Percentiles rank a stretch among this genome's conserved stretches.
Evolutionary conservation across 2,329 filamentous ascomycete species (phyloP).

Genomic region (Alternaria incomplexa): DNA sequence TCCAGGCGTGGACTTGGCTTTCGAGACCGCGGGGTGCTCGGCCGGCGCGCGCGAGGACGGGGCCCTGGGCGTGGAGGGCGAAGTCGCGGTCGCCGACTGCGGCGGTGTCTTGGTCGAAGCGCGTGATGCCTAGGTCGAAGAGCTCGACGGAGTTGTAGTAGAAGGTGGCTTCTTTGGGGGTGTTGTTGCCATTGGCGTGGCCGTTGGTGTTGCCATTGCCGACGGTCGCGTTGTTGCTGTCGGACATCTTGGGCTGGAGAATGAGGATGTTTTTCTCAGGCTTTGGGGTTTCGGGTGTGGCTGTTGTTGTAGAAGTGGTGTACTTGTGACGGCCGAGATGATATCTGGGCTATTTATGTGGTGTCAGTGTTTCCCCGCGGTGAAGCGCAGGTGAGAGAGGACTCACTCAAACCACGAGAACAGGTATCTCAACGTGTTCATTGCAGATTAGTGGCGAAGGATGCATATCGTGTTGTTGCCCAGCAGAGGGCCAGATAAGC

Average conservation of each 20-base stretch:
- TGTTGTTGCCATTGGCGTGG: neutral
- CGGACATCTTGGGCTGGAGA: neutral
- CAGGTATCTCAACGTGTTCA: neutral
- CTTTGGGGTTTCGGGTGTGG: neutral
- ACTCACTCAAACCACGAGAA: neutral
- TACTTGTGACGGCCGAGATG: neutral
- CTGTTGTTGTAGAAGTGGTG: neutral
- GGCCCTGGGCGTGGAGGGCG: slow-evolving; percentile 18
- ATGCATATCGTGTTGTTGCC: neutral
- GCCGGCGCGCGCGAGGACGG: slow-evolving; percentile 26
- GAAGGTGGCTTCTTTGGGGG: neutral
- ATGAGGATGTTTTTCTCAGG: neutral
- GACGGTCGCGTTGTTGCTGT: neutral
- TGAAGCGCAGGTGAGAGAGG: neutral
- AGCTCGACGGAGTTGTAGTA: slow-evolving; percentile 27
- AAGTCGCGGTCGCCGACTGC: slow-evolving; percentile 36
- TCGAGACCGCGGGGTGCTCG: slow-evolving; percentile 36
- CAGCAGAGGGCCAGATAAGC: neutral
- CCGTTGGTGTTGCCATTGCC: neutral
- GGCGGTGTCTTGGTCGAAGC: slow-evolving; percentile 42
- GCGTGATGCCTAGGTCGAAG: slow-evolving; percentile 35
- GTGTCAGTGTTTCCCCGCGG: neutral
- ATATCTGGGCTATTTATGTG: neutral
- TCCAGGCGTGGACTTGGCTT: slow-evolving; percentile 37
- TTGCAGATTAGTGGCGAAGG: neutral